Evolutionary conservation across 257 asterid species (phyloP), one percentile per base, ranked within the genome.

Genomic region (Nicotiana benthamiana): DNA sequence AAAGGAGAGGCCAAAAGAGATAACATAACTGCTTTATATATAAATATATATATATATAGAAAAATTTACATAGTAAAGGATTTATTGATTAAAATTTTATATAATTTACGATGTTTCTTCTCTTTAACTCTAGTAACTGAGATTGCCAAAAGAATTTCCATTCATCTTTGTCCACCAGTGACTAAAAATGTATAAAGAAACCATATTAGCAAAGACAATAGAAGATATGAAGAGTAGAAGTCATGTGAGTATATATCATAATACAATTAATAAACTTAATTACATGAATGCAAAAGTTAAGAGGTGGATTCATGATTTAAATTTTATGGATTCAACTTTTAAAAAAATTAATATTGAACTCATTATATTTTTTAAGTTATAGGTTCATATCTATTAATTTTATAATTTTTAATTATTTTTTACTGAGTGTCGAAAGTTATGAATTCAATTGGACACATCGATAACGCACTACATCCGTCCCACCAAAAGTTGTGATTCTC

Each of bases 91-190:
- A 6, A 84, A 80, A 28, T 28, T 27, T 27, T 27, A 27, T 2
- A 27, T 27, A 27, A 27, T 27, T 28, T n/a, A n/a, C n/a, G 27
- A 18, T 80, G 62, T 95, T 90, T 87, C 93, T 89, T 82, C 84
- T 85, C 85, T 90, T 89, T 18, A 94, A 88, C 83, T 83, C 97
- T 3, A 94, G 89, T 48, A 94, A 80, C 78, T 93, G 98, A 20
- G 88, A 81, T 85, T 93, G 90, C 97, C 97, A 93, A 9, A 86
- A 86, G 84, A 52, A 81, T 82, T 87, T 93, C 97, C 98, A 94
- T 82, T 89, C 92, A 2, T 70, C 70, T 30, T 81, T 89, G 52
- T 88, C 91, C 57, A 80, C 96, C 83, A 81, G 80, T 82, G 87
- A 83, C 97, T 94, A 93, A 28, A 78, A 36, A 53, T 40, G 80